Base-by-base conservation (phyloP, 306 rosid genomes). In the Astragalus membranaceus region DNA sequence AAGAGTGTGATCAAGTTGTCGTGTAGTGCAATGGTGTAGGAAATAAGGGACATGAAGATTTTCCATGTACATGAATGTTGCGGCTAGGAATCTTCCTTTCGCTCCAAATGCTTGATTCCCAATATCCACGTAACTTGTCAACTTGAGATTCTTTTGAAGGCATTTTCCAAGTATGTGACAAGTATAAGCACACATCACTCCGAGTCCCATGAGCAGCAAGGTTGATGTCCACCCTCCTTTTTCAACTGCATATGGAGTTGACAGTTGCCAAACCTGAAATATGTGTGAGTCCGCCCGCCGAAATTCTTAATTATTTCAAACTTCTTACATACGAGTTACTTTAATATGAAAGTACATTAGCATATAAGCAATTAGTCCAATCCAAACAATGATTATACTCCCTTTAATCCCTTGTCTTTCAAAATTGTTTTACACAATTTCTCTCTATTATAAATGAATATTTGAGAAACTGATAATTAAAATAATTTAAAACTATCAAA, bases 21-120 rank as follows among this genome's bases (percentile, higher is more conserved):
- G 3, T 91, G 97, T 10, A 91, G 48, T 5, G 95, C 86, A 66
- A 88, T 91, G 23, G 97, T 91, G 84, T 86, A 91, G 73, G 97
- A 91, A 14, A 91, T 85, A 4, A 91, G 95, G 26, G 84, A 65
- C 97, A 88, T 83, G 82, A 91, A 88, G 46, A 91, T 86, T 42
- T 42, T 88, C 97, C 39, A 75, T 2, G 85, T 85, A 86, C 33
- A 86, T 56, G 44, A 91, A 75, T 6, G 83, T 66, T 56, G 87
- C 65, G 4, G 84, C 86, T 32, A 86, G 6, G 5, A 67, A 2
- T 69, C 67, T 86, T 58, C 97, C 97, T 72, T 76, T 86, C 42
- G 59, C 2, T 59, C 92, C 97, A 72, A 91, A 91, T 12, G 97
- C 92, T 6, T 78, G 74, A 0, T 80, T 70, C 9, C 96, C 96